phyloP scores from a whole-genome alignment of 1,139 yeast genomes.

The Spathaspora sp. region DNA sequence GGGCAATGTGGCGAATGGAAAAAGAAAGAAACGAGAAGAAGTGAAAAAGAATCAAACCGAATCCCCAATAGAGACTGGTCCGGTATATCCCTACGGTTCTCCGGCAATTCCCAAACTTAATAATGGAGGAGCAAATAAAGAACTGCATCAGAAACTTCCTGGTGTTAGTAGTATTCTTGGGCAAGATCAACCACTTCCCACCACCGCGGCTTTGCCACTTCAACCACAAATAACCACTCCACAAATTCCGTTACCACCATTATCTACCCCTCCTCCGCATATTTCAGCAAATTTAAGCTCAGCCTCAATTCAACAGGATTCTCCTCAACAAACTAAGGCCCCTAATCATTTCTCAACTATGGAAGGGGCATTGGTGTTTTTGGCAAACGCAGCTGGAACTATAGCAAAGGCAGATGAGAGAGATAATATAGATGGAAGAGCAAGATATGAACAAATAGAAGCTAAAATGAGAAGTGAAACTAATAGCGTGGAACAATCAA shows the following conservation, averaged over 20 bases:
- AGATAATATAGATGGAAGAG: slow-evolving; percentile 65
- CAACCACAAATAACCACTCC: slow-evolving; percentile 1
- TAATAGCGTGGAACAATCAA: slow-evolving; percentile 8
- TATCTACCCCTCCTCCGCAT: slow-evolving; percentile 6
- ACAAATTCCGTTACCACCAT: slow-evolving; percentile 2
- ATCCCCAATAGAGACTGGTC: background rate
- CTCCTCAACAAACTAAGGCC: slow-evolving; percentile 7
- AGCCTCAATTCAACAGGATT: background rate
- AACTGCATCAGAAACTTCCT: slow-evolving; percentile 6
- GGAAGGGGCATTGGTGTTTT: slow-evolving; percentile 67
- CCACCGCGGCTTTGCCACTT: background rate
- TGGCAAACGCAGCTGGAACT: slow-evolving; percentile 76
- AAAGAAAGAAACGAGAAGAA: slow-evolving; percentile 17
- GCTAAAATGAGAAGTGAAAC: slow-evolving; percentile 11
- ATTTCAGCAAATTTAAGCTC: background rate
- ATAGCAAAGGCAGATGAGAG: slow-evolving; percentile 64
- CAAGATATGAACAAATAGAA: slow-evolving; percentile 51
- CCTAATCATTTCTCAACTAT: slow-evolving; percentile 41
- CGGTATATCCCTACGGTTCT: slow-evolving; percentile 2
- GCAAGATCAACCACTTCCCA: background rate
- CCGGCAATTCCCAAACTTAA: slow-evolving; percentile 6
- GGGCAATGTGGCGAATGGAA: slow-evolving; percentile 45
- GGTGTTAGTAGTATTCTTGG: slow-evolving; percentile 7
- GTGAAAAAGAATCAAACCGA: background rate
- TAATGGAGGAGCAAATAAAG: background rate